Base-by-base conservation (phyloP, 2,329 filamentous ascomycete species). In the Alternaria metachromatica region DNA sequence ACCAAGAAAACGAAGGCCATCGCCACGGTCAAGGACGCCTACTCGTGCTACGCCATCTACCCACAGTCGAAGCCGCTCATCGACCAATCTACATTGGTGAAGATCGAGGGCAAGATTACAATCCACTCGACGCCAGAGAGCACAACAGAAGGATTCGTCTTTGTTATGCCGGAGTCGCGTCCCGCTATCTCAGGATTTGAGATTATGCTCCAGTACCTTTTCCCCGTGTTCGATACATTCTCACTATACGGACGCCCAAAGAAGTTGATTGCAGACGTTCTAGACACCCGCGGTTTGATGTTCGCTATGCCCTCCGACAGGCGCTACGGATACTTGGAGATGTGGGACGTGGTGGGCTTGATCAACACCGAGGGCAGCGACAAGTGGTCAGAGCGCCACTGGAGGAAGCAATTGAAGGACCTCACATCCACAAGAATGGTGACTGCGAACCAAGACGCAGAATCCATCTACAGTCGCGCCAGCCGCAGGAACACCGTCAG, bases 101-200 rank as follows among this genome's bases (percentile, higher is more conserved):
- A 99, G 80, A 87, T 99, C 26, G 96, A 99, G 81, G 96, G 94
- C 10, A 89, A 89, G 66, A 93, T 99, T 64, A 94, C 92, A 0
- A 92, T 97, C 43, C 94, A 97, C 80, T 90, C 91, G 0, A 87
- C 89, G 12, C 90, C 92, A 9, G 89, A 93, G 23, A 90, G 91
- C 0, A 89, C 89, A 3, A 92, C 91, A 0, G 96, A 99, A 78
- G 96, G 96, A 0, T 97, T 97, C 73, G 93, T 99, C 5, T 99
- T 99, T 76, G 90, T 98, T 70, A 97, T 99, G 94, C 96, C 96
- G 5, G 96, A 99, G 79, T 88, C 91, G 2, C 93, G 93, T 74
- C 91, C 95, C n/a, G 94, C 93, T 18, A 92, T 99, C 12, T 92
- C 89, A 58, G 96, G 96, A 0, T 97, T 98, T 71, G 96, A 98